A percentile compares a stretch with the other conserved stretches of the same genome.
Conservation (phyloP, 2,329 filamentous ascomycete species). For the Alternaria triticimaculans region DNA sequence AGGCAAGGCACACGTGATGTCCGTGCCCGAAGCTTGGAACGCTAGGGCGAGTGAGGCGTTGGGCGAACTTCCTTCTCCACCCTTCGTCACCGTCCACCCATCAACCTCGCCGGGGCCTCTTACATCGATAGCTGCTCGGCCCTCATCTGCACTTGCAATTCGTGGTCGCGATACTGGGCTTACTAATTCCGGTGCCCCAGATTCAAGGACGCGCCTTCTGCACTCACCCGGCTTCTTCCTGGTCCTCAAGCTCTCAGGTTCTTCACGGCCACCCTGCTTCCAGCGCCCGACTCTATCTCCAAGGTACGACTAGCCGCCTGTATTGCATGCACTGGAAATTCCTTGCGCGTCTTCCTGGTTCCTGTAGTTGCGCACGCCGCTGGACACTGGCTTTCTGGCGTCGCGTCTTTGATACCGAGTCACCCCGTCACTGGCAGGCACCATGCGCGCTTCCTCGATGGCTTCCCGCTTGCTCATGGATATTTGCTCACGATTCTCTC, state of each 20-base stretch:
- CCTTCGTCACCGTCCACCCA: constrained; percentile 26
- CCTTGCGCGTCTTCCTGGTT: constrained; percentile 28
- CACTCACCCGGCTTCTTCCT: constrained; percentile 20
- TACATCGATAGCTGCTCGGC: constrained; percentile 25
- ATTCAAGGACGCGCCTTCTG: constrained; percentile 12
- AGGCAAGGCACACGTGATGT: constrained; percentile 12
- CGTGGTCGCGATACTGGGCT: constrained; percentile 20
- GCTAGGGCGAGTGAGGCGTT: constrained; percentile 15
- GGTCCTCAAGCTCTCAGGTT: constrained; percentile 29
- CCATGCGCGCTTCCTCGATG: constrained; percentile 30
- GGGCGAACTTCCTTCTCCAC: constrained; percentile 15
- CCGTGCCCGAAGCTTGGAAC: constrained; percentile 12
- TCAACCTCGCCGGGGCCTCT: constrained; percentile 23
- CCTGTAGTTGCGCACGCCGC: constrained; percentile 33
- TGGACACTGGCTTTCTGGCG: constrained; percentile 30
- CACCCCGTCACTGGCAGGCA: constrained; percentile 30
- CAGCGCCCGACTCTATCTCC: constrained; percentile 25
- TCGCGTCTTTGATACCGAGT: constrained; percentile 19
- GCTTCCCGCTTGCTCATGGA: constrained; percentile 32
- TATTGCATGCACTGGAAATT: constrained; percentile 29
- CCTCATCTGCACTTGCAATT: constrained; percentile 27
- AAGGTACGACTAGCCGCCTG: constrained; percentile 39
- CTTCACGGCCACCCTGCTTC: constrained; percentile 25
- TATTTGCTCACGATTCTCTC: constrained; percentile 42
- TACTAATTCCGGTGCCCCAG: constrained; percentile 13